These are phyloP conservation scores for Aspergillus hiratsukae DNA, from an alignment of 2,329 filamentous ascomycete genomes.

Conservation along the genomic window DNA sequence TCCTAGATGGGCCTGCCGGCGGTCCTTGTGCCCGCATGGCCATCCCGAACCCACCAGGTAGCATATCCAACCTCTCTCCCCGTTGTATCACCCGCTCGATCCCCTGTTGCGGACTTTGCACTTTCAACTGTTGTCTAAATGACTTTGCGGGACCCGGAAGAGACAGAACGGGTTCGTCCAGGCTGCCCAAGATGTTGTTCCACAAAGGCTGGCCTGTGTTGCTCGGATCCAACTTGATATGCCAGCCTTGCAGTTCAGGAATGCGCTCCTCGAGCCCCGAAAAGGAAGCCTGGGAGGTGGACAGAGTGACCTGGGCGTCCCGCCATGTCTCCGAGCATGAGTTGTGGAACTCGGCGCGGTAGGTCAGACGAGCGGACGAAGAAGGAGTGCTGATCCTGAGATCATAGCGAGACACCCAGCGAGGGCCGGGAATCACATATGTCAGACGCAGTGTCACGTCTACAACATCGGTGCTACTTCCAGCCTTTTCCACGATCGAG, in stretches of 20 bases:
- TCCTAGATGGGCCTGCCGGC: not conserved
- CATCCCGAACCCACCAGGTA: not conserved
- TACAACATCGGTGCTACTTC: conserved; percentile 8
- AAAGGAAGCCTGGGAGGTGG: conserved; percentile 59
- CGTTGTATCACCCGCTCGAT: not conserved
- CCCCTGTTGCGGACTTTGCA: not conserved
- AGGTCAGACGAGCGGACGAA: conserved; percentile 52
- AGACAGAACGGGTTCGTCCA: conserved; percentile 1
- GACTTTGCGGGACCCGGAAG: not conserved
- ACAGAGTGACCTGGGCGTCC: conserved; percentile 57
- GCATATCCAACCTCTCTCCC: not conserved
- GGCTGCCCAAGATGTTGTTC: conserved; percentile 14
- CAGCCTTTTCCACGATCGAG: conserved; percentile 16
- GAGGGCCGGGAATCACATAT: conserved; percentile 56
- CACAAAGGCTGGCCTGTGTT: conserved; percentile 22
- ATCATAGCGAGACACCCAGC: conserved; percentile 60
- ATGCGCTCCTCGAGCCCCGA: conserved; percentile 53
- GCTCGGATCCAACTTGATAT: conserved; percentile 43
- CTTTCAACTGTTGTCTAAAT: not conserved
- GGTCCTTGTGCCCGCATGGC: not conserved
- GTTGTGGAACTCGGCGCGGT: conserved; percentile 61
- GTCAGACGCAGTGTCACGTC: conserved; percentile 46
- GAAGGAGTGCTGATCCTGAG: conserved; percentile 55
- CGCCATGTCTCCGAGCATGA: conserved; percentile 61
- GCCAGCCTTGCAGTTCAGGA: conserved; percentile 55